These are phyloP conservation scores for Ophiosphaerella herpotricha DNA, from an alignment of 2,329 filamentous ascomycete species.

Conservation along the genomic window DNA sequence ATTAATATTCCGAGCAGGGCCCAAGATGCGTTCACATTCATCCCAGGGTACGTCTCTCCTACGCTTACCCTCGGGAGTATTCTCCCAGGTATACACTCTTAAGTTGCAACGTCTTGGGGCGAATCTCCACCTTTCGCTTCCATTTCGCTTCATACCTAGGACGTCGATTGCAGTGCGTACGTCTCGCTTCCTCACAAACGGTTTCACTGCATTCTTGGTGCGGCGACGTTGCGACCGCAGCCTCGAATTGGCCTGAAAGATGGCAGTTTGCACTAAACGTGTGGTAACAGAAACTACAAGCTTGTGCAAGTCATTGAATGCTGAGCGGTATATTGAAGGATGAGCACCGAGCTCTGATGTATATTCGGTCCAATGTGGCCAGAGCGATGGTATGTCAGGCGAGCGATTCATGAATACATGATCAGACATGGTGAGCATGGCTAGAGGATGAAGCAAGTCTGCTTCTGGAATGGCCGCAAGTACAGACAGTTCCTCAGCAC, in stretches of 20 bases:
- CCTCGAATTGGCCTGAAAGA: slow-evolving; percentile 73
- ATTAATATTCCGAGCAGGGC: slow-evolving; percentile 3
- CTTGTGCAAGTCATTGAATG: slow-evolving; percentile 75
- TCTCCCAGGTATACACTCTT: slow-evolving; percentile 48
- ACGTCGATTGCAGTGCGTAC: slow-evolving; percentile 60
- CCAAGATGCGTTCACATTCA: slow-evolving; percentile 40
- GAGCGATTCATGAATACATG: slow-evolving; percentile 46
- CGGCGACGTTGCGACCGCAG: slow-evolving; percentile 57
- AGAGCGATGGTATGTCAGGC: slow-evolving; percentile 28
- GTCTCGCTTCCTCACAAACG: slow-evolving; percentile 53
- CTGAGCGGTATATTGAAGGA: slow-evolving; percentile 75
- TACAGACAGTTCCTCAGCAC: slow-evolving; percentile 7
- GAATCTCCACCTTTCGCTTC: slow-evolving; percentile 56
- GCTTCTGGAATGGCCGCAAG: slow-evolving; percentile 41
- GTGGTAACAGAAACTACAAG: slow-evolving; percentile 70
- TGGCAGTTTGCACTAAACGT: slow-evolving; percentile 68
- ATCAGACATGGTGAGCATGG: slow-evolving; percentile 37
- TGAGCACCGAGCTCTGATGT: slow-evolving; percentile 36
- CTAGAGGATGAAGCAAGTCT: slow-evolving; percentile 30
- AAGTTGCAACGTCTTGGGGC: slow-evolving; percentile 59
- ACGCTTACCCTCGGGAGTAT: slow-evolving; percentile 3
- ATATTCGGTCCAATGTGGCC: slow-evolving; percentile 40
- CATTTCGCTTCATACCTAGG: slow-evolving; percentile 55
- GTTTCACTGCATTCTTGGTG: slow-evolving; percentile 31
- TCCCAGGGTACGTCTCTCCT: slow-evolving; percentile 52